Percentiles rank a stretch among this genome's conserved stretches.
Conservation (phyloP, 1,139 yeast species). For the Meyerozyma athensensis region DNA sequence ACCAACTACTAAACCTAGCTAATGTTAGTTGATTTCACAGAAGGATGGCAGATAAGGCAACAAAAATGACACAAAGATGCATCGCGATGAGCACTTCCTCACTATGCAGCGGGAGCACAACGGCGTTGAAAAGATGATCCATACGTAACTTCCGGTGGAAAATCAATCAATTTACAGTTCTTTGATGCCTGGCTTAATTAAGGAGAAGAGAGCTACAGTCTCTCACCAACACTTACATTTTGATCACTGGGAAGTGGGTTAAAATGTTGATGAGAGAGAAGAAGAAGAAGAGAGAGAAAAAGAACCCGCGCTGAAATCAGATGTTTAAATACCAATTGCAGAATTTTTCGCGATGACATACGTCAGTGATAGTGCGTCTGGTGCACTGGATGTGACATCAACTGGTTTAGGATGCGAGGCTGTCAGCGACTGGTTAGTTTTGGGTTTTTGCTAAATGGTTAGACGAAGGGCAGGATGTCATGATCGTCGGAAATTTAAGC, state of each 20-base stretch:
- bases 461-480: no score
- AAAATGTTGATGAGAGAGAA: conserved; percentile 13
- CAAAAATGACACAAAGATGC: not conserved
- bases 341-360: conserved; percentile 2
- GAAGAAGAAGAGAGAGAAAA: conserved; percentile 7
- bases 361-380: conserved; percentile 1
- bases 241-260: conserved; percentile 3
- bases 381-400: not conserved
- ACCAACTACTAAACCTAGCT: conserved; percentile 2
- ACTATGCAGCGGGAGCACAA: no score
- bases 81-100: not conserved
- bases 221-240: conserved; percentile 3
- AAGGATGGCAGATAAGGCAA: not conserved
- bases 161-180: no score
- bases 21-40: not conserved
- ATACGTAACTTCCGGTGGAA: no score
- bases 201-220: conserved; percentile 1
- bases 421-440: no score
- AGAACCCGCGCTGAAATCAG: conserved; percentile 1
- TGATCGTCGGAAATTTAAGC: no score
- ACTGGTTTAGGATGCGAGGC: no score
- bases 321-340: conserved; percentile 2
- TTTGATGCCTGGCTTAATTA: not conserved
- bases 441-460: no score
- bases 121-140: no score